Evolutionary conservation across 768 basidiomycete genomes (phyloP), one percentile per base, ranked within the genome.

Genomic region (Auricularia cornea): DNA sequence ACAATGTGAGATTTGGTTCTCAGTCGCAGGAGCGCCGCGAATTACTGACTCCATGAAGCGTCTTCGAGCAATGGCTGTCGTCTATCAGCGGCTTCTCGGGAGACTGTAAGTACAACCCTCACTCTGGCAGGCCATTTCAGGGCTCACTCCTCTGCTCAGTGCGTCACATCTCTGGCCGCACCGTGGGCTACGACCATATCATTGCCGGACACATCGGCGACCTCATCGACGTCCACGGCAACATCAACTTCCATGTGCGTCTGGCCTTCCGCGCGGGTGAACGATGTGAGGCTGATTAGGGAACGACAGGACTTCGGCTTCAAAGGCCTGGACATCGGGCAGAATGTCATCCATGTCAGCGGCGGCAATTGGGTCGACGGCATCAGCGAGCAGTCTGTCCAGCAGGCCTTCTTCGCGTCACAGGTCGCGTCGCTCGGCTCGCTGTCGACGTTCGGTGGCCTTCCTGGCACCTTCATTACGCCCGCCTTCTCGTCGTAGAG

Each of bases 1-100:
- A 71, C 70, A 3, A 68, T 65, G 64, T 64, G 40, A 12, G 64
- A 18, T 18, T 3, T 5, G n/a, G 4, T 10, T 5, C 23, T 3
- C 28, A 3, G 18, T 30, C 10, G 26, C 33, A 16, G 28, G 20
- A 32, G 23, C 48, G 20, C n/a, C 8, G 10, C 11, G 28, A 3
- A 23, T 44, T 31, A 3, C 30, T 23, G 18, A 18, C 10, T 29
- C 6, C 23, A n/a, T n/a, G n/a, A 48, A 64, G 64, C 16, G 61
- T 65, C 38, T 65, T 41, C 56, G 26, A 60, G 29, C 64, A 65
- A 26, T 65, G 54, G 54, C 33, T 65, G 23, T 62, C 61, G 5
- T 48, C 51, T 11, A n/a, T 65, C 26, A 41, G 48, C 54, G 32
- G 44, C 32, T 65, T 65, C 31, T 59, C 56, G 2, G 28, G 35